Evolutionary conservation across 352 stramenopile genomes (phyloP).

Genomic region (Pythium phragmitis): DNA sequence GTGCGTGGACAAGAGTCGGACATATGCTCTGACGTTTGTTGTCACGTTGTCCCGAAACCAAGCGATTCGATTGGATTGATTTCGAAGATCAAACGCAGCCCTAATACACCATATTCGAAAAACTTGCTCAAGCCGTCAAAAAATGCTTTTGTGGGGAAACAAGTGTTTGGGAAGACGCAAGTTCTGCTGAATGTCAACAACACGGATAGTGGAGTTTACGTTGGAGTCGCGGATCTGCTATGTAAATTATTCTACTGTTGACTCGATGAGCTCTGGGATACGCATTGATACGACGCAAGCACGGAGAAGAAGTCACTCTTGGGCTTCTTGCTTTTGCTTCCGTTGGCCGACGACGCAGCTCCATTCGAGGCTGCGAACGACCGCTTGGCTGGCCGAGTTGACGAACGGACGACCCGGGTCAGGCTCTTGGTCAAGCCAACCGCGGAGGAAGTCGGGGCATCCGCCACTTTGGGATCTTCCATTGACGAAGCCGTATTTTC

Average conservation of each 20-base stretch:
- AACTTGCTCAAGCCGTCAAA: background rate
- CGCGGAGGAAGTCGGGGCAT: constrained; percentile 9
- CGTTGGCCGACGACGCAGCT: background rate
- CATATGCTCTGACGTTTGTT: background rate
- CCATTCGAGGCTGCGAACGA: constrained; percentile 21
- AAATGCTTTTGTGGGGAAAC: background rate
- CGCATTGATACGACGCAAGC: constrained; percentile 69
- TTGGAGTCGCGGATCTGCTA: constrained; percentile 10
- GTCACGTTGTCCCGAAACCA: background rate
- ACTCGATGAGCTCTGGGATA: constrained; percentile 32
- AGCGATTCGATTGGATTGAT: background rate
- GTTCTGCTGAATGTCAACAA: background rate
- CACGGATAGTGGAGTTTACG: constrained; percentile 14
- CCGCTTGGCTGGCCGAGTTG: constrained; percentile 28
- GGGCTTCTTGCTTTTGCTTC: constrained; percentile 37
- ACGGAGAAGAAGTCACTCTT: constrained; percentile 66
- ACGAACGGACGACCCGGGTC: constrained; percentile 34
- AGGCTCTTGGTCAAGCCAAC: constrained; percentile 49
- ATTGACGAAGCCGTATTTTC: constrained; percentile 34
- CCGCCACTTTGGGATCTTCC: constrained; percentile 25
- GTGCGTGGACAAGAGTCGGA: background rate
- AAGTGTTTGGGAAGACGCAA: background rate
- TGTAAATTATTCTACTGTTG: constrained; percentile 29
- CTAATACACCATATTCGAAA: background rate
- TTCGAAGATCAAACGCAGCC: background rate